Base-by-base conservation (phyloP, 2,329 filamentous ascomycete genomes). In the Nannizzia gypsea region DNA sequence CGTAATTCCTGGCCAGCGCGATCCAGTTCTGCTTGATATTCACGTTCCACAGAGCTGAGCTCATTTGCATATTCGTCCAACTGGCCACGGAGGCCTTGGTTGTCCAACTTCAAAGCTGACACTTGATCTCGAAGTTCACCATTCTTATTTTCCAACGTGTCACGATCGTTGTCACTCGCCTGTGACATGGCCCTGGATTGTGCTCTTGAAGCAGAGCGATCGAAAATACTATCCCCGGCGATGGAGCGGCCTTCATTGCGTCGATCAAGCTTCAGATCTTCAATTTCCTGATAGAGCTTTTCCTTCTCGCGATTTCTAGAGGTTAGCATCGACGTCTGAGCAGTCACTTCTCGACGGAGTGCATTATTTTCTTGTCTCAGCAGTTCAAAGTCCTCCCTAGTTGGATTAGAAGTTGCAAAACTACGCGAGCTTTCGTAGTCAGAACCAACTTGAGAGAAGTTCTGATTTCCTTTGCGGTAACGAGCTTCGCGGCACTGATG, bases 251-350 rank as follows among this genome's bases (percentile, higher is more conserved):
- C 72, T 63, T 83, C 87, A 31, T 83, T 83, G 63, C 89, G 85
- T 59, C 90, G 85, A 65, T 90, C 86, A 67, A 97, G 84, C 74
- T 97, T 99, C 63, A 99, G 79, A 63, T 96, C 91, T 73, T 99
- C 93, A 63, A 97, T 97, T 71, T 99, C 92, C 70, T 96, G 90
- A 72, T 97, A 95, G 6, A 99, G 79, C 3, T 90, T 84, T 70
- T 97, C 91, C 70, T 96, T 95, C 70, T 99, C 93, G 26, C 90
- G 87, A 69, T 96, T 96, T 24, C 93, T 83, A 38, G 93, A 97
- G 0, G 92, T 96, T 36, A 99, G 81, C 90, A 99, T 97, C 0
- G 91, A 96, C 0, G 91, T 95, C 71, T 99, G 93, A 2, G 93
- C 93, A 63, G 91, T 90, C 31, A 97, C 88, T 72, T 97, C 91